Evolutionary conservation across 495 filamentous ascomycete species (phyloP).

Genomic region (Tuber microsphaerosporum): DNA sequence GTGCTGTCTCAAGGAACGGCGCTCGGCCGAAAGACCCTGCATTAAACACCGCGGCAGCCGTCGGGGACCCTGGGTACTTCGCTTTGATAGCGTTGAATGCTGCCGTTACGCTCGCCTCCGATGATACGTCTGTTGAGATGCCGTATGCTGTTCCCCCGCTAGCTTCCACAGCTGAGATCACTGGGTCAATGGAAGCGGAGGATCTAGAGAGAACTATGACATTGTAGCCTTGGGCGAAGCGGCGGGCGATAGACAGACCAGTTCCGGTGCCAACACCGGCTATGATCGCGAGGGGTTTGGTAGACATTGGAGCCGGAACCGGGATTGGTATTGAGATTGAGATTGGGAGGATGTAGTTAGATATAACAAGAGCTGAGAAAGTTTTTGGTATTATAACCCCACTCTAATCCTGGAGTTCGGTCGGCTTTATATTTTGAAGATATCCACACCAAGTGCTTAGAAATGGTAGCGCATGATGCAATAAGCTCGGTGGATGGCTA

Average conservation of each 20-base stretch:
- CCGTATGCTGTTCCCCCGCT: constrained; percentile 67
- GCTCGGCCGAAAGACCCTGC: constrained; percentile 64
- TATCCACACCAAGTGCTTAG: constrained; percentile 21
- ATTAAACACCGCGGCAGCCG: constrained; percentile 80
- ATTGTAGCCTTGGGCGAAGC: constrained; percentile 65
- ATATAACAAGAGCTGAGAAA: background rate
- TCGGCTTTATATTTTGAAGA: constrained; percentile 1
- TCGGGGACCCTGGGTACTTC: constrained; percentile 49
- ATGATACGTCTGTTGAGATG: constrained; percentile 64
- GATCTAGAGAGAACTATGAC: constrained; percentile 69
- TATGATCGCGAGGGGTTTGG: constrained; percentile 58
- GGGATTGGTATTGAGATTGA: background rate
- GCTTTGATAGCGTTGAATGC: constrained; percentile 64
- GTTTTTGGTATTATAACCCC: constrained; percentile 7
- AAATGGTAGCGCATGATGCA: constrained; percentile 23
- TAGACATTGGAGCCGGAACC: constrained; percentile 40
- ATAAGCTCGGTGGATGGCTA: constrained; percentile 13
- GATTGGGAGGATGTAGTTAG: background rate
- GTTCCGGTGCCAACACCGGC: constrained; percentile 71
- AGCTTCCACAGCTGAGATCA: constrained; percentile 68
- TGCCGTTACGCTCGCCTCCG: constrained; percentile 53
- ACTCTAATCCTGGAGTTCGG: background rate
- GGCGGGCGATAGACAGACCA: constrained; percentile 55
- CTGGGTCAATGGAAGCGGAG: constrained; percentile 55
- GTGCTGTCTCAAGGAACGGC: constrained; percentile 69